Evolutionary conservation across 129 eudicot genomes (phyloP).

Genomic region (Arctium lappa): DNA sequence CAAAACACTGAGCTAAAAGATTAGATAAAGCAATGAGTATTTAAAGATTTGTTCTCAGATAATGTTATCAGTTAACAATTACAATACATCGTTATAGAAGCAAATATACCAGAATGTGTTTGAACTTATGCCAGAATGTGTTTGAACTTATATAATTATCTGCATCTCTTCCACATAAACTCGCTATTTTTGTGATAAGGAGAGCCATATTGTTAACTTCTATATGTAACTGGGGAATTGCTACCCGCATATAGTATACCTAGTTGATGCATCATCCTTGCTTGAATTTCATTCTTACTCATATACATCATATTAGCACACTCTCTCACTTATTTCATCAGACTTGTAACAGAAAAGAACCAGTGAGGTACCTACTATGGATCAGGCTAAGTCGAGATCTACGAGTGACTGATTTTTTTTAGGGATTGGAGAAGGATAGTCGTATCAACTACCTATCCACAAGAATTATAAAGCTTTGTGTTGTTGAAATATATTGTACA

Average conservation of each 20-base stretch:
- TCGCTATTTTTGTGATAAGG: neutral
- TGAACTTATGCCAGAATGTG: neutral
- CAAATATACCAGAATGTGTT: neutral
- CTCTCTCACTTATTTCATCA: conserved; percentile 22
- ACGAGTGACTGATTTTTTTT: conserved; percentile 64
- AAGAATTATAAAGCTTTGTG: conserved; percentile 62
- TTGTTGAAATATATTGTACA: conserved; percentile 72
- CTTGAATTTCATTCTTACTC: neutral
- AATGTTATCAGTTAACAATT: too few relatives aligned
- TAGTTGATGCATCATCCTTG: too few relatives aligned
- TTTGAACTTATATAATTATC: neutral
- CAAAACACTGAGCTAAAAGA: too few relatives aligned
- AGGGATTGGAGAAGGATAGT: conserved; percentile 59
- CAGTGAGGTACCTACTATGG: conserved; percentile 59
- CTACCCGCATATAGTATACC: too few relatives aligned
- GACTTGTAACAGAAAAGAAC: conserved; percentile 56
- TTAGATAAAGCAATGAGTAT: too few relatives aligned
- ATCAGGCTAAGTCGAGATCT: conserved; percentile 64
- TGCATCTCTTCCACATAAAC: neutral
- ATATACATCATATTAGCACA: neutral
- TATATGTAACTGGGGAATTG: too few relatives aligned
- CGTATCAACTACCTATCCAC: conserved; percentile 66
- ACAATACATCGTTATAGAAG: too few relatives aligned
- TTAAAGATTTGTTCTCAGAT: too few relatives aligned
- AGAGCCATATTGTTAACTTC: neutral